These are phyloP conservation scores for Aspergillus sclerotioniger DNA, from an alignment of 495 filamentous ascomycete genomes.

Conservation along the genomic window DNA sequence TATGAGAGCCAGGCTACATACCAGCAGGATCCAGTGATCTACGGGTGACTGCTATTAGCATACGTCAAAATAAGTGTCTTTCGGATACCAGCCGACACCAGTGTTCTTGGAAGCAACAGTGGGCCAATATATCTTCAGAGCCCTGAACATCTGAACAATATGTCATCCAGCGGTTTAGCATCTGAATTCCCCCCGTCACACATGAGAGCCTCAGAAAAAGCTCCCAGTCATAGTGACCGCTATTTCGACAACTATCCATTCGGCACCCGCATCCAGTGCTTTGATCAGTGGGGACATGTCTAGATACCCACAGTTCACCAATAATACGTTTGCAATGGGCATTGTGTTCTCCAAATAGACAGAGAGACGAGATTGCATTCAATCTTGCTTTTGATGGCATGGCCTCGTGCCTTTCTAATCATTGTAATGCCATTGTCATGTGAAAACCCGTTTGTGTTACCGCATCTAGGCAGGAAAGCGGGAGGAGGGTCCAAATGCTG, in stretches of 20 bases:
- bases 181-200: no score
- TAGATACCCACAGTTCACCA: neutral
- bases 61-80: no score
- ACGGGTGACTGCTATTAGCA: no score
- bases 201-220: neutral
- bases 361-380: neutral
- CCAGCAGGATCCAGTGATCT: no score
- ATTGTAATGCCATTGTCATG: constrained; percentile 2
- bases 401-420: neutral
- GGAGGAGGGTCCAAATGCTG: neutral
- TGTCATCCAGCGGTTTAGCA: no score
- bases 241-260: neutral
- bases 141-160: no score
- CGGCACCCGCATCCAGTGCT: neutral
- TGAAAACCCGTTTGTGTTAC: constrained; percentile 1
- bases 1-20: no score
- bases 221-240: neutral
- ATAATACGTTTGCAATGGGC: neutral
- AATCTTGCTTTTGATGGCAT: constrained; percentile 3
- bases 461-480: neutral
- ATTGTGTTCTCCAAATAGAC: neutral
- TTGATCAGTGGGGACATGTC: constrained; percentile 1
- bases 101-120: no score
- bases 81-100: no score
- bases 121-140: no score